Percentiles rank a stretch among this genome's conserved stretches.
Evolutionary conservation across 352 stramenopile species (phyloP).

Genomic region (Poterioochromonas sp.): DNA sequence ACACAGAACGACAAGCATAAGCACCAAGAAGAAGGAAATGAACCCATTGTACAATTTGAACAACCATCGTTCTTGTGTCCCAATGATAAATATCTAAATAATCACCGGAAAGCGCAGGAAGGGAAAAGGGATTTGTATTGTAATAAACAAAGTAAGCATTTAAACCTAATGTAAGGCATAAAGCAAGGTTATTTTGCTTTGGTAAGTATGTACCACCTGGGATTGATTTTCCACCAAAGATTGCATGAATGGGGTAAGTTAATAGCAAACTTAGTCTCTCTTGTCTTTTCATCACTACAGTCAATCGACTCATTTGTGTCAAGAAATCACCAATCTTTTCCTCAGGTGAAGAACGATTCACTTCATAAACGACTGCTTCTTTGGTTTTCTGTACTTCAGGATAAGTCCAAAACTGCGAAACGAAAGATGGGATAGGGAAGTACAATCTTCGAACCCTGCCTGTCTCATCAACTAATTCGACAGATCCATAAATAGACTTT

Average conservation of each 20-base stretch:
- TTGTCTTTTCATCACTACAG: conserved; percentile 31
- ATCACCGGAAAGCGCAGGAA: background rate
- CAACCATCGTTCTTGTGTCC: background rate
- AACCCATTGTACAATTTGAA: background rate
- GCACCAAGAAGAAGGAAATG: background rate
- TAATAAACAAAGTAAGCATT: conserved; percentile 5
- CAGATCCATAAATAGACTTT: conserved; percentile 14
- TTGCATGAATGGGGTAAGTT: conserved; percentile 17
- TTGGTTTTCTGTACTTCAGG: conserved; percentile 36
- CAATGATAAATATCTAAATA: background rate
- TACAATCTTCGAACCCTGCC: conserved; percentile 25
- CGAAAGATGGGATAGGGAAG: conserved; percentile 33
- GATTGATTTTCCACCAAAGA: conserved; percentile 34
- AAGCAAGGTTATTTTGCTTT: background rate
- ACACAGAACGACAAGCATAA: background rate
- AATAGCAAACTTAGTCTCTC: conserved; percentile 20
- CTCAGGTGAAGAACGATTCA: conserved; percentile 33
- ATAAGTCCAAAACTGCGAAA: conserved; percentile 37
- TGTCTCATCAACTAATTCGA: background rate
- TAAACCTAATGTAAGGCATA: background rate
- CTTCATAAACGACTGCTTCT: conserved; percentile 20
- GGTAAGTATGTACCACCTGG: background rate
- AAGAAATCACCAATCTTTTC: conserved; percentile 40
- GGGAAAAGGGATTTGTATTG: background rate
- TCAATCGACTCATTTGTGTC: conserved; percentile 20